A percentile compares a stretch with the other conserved stretches of the same genome.
phyloP scores from a whole-genome alignment of 2,329 filamentous ascomycete species.

The Fusarium sp. region DNA sequence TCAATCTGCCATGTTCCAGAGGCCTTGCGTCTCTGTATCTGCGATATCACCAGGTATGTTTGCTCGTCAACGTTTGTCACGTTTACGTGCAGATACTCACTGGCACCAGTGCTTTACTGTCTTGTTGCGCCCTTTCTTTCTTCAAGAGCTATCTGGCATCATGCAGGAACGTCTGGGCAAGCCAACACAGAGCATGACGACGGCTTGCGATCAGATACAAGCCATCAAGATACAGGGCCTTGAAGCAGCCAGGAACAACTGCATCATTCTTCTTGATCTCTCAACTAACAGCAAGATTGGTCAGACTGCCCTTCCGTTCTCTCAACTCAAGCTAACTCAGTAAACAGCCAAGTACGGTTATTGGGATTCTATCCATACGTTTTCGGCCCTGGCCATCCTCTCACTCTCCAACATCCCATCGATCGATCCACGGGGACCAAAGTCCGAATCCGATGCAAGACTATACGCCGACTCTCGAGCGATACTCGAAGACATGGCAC shows the following conservation, averaged over 20 bases:
- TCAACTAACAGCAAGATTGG: slow-evolving; percentile 12
- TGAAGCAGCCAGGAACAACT: slow-evolving; percentile 10
- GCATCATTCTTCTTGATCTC: slow-evolving; percentile 12
- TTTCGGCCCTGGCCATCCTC: slow-evolving; percentile 12
- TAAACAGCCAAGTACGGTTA: slow-evolving; percentile 13
- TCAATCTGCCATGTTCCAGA: slow-evolving; percentile 10
- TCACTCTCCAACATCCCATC: slow-evolving; percentile 12
- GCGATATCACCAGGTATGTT: slow-evolving; percentile 14
- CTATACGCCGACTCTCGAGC: slow-evolving; percentile 12
- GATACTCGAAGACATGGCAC: slow-evolving; percentile 19
- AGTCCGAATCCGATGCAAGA: background rate
- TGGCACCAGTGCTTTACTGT: slow-evolving; percentile 10
- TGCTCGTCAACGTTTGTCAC: background rate
- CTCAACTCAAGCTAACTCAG: background rate
- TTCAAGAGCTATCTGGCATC: slow-evolving; percentile 15
- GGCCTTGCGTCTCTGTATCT: slow-evolving; percentile 18
- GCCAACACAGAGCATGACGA: background rate
- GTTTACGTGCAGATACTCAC: background rate
- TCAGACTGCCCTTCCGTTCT: background rate
- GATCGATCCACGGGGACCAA: background rate
- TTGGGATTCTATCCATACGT: slow-evolving; percentile 21
- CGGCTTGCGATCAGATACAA: background rate
- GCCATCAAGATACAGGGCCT: slow-evolving; percentile 13
- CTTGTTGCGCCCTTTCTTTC: slow-evolving; percentile 8
- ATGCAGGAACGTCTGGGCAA: slow-evolving; percentile 3